A percentile compares a stretch with the other conserved stretches of the same genome.
These are phyloP conservation scores for Aspergillus pseudoglaucus DNA, from an alignment of 2,329 filamentous ascomycete genomes.

Conservation along the genomic window DNA sequence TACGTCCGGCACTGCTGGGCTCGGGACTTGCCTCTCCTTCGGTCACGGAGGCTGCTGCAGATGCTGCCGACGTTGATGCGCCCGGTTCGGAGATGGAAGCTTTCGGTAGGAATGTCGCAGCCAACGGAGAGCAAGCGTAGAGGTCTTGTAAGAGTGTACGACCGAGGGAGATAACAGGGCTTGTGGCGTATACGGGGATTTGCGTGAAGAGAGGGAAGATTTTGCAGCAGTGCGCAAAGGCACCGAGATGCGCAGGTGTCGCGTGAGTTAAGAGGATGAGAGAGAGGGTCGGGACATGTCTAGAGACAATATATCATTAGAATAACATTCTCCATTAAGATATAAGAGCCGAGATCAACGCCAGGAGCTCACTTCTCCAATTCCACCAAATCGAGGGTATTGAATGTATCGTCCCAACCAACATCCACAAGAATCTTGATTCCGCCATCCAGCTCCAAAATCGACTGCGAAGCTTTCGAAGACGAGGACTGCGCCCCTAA, in stretches of 20 bases:
- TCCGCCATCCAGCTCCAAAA: constrained; percentile 91
- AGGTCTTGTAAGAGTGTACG: constrained; percentile 86
- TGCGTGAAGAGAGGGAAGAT: constrained; percentile 86
- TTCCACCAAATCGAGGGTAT: constrained; percentile 72
- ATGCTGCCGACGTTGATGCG: constrained; percentile 43
- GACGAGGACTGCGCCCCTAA: constrained; percentile 78
- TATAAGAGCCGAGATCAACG: not conserved
- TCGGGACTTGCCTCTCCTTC: constrained; percentile 27
- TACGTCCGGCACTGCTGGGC: constrained; percentile 28
- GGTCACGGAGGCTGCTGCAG: constrained; percentile 23
- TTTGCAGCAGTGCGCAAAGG: constrained; percentile 95
- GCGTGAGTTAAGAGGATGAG: constrained; percentile 92
- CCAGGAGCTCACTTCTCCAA: constrained; percentile 68
- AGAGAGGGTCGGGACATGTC: constrained; percentile 85
- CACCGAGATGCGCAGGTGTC: constrained; percentile 82
- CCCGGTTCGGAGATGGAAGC: constrained; percentile 56
- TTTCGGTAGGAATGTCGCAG: constrained; percentile 72
- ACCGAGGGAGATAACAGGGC: constrained; percentile 86
- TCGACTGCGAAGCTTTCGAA: constrained; percentile 84
- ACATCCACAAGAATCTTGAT: constrained; percentile 93
- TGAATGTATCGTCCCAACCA: constrained; percentile 92
- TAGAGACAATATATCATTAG: constrained; percentile 29
- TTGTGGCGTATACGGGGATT: constrained; percentile 90
- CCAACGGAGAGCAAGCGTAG: constrained; percentile 83
- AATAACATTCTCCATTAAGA: constrained; percentile 2